Conservation (phyloP, 768 basidiomycete species). For the Scleroderma bovista region DNA sequence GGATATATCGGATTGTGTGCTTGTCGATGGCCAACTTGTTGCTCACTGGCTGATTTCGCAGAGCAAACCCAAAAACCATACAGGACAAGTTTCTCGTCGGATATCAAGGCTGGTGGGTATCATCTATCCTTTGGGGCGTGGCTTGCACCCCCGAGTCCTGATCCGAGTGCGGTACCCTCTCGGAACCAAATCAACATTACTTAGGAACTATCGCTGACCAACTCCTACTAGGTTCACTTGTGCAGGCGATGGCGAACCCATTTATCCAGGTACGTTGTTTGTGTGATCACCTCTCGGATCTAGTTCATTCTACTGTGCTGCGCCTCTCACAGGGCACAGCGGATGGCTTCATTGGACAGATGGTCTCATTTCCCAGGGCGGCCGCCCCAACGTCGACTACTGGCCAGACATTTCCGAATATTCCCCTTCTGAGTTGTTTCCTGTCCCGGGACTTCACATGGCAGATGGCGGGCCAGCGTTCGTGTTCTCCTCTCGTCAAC, state of each 20-base stretch:
- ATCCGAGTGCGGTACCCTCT: no score
- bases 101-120: conserved; percentile 77
- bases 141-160: no score
- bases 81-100: conserved; percentile 82
- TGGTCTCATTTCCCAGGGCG: conserved; percentile 60
- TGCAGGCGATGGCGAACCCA: conserved; percentile 59
- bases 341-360: conserved; percentile 88
- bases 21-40: neutral
- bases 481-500: conserved; percentile 75
- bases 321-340: conserved; percentile 50
- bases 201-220: no score
- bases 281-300: neutral
- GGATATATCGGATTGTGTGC: neutral
- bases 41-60: conserved; percentile 10
- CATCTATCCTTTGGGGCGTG: no score
- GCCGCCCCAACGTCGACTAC: conserved; percentile 66
- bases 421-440: conserved; percentile 62
- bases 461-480: conserved; percentile 53
- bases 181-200: no score
- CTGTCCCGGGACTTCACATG: conserved; percentile 59
- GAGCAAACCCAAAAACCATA: conserved; percentile 70
- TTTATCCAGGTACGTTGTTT: conserved; percentile 48
- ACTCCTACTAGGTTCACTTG: conserved; percentile 58
- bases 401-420: conserved; percentile 79
- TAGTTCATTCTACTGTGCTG: conserved; percentile 1